These are phyloP conservation scores for Coemansia sp. DNA, from an alignment of 192 early-diverging fungal genomes.

Conservation along the genomic window DNA sequence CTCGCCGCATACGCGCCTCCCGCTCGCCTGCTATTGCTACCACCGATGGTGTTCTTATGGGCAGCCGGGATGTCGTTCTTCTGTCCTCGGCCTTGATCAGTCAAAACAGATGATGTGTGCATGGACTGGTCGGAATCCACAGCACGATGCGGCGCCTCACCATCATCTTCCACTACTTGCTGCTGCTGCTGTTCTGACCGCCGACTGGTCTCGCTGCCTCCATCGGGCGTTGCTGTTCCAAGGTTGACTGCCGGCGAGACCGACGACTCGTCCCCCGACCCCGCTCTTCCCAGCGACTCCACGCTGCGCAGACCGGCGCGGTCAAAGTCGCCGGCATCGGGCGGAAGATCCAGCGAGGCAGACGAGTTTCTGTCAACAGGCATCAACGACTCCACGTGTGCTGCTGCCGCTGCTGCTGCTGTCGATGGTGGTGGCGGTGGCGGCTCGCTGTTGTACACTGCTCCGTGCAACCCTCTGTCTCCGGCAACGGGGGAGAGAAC, in stretches of 20 bases:
- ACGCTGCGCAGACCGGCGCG: constrained; percentile 39
- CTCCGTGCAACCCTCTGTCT: not conserved
- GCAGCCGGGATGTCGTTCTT: not conserved
- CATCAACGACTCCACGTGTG: not conserved
- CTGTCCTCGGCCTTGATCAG: not conserved
- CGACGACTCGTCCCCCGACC: not conserved
- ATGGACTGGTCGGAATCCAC: constrained; percentile 16
- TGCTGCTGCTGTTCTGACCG: not conserved
- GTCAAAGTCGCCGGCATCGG: constrained; percentile 23
- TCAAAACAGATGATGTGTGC: constrained; percentile 6
- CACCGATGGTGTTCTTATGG: not conserved
- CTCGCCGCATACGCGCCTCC: not conserved
- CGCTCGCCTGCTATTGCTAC: not conserved
- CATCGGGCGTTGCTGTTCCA: constrained; percentile 23
- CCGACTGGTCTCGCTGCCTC: not conserved
- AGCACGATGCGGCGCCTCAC: not conserved
- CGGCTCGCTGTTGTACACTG: not conserved
- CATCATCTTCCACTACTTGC: not conserved
- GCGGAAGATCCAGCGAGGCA: constrained; percentile 17
- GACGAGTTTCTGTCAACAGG: constrained; percentile 5
- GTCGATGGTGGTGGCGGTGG: too few relatives aligned
- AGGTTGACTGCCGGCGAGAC: constrained; percentile 43
- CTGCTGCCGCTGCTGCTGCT: too few relatives aligned
- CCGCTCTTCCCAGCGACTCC: constrained; percentile 35
- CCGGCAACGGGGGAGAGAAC: not conserved